These are phyloP conservation scores for Rheum nobile DNA, from an alignment of 148 eudicot species.

Conservation along the genomic window DNA sequence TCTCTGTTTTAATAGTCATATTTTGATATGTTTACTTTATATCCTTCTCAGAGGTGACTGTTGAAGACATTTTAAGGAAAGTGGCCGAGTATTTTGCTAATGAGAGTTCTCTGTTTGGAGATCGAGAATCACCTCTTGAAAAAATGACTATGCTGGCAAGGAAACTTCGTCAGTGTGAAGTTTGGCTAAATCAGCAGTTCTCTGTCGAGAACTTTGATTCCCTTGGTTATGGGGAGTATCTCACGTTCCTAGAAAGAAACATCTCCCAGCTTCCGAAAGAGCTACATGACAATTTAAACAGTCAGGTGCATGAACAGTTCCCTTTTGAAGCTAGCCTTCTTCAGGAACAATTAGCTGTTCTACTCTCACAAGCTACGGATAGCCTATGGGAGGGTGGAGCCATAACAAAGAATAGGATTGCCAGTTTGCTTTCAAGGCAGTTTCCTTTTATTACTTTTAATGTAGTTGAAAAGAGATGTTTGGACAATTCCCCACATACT, in stretches of 20 bases:
- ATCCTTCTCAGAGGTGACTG: conserved; percentile 37
- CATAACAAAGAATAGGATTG: conserved; percentile 40
- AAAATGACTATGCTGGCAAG: conserved; percentile 29
- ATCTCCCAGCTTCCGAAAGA: conserved; percentile 33
- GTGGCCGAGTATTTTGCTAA: conserved; percentile 36
- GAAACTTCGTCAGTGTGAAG: conserved; percentile 50
- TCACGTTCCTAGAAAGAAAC: conserved; percentile 42
- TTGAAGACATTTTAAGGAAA: conserved; percentile 47
- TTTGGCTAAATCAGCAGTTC: conserved; percentile 63
- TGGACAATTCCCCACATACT: conserved; percentile 20
- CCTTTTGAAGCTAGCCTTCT: conserved; percentile 53
- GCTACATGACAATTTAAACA: conserved; percentile 30
- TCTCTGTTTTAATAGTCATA: background rate
- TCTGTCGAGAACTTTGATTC: conserved; percentile 54
- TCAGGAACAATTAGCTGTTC: conserved; percentile 44
- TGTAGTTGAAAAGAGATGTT: conserved; percentile 24
- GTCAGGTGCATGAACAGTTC: conserved; percentile 20
- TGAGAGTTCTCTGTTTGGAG: conserved; percentile 17
- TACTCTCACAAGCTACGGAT: conserved; percentile 67
- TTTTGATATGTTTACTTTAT: background rate
- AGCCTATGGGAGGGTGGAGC: conserved; percentile 40
- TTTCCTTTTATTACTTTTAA: conserved; percentile 57
- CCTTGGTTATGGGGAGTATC: conserved; percentile 77
- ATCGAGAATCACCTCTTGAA: conserved; percentile 25
- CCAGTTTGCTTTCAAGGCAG: conserved; percentile 55